Evolutionary conservation across 1,284 basidiomycete species (phyloP).

Genomic region (Neolentinus lepideus): DNA sequence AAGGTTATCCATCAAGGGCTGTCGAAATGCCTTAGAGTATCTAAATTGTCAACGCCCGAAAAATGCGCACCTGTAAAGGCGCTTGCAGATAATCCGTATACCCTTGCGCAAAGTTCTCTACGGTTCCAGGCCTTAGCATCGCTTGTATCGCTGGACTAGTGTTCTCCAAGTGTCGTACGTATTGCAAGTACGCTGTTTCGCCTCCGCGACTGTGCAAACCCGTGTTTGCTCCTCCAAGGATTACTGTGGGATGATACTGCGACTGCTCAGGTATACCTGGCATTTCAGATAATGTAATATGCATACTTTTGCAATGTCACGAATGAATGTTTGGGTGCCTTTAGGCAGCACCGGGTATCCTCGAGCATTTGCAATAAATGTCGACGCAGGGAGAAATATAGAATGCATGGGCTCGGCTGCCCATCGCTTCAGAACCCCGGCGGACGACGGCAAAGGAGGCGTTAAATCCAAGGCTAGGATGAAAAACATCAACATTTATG

Average conservation of each 20-base stretch:
- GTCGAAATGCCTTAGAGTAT: conserved; percentile 9
- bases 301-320: conserved; percentile 79
- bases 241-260: conserved; percentile 77
- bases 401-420: conserved; percentile 85
- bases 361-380: conserved; percentile 94
- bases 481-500: neutral
- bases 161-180: conserved; percentile 78
- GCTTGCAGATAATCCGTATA: conserved; percentile 97
- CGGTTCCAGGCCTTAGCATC: conserved; percentile 54
- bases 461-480: conserved; percentile 80
- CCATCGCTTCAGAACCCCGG: conserved; percentile 78
- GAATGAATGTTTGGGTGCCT: conserved; percentile 82
- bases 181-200: conserved; percentile 85
- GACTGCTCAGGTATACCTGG: neutral
- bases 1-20: conserved; percentile 97
- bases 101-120: conserved; percentile 85
- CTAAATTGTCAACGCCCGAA: neutral
- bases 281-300: neutral
- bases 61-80: conserved; percentile 68
- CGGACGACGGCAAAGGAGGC: conserved; percentile 74
- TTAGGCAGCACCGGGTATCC: conserved; percentile 97
- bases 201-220: conserved; percentile 75
- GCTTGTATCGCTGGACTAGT: conserved; percentile 60
- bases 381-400: conserved; percentile 82
- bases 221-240: conserved; percentile 64